Percentiles rank a stretch among this genome's conserved stretches.
These are phyloP conservation scores for Brassica juncea DNA, from an alignment of 345 rosid species.

Conservation along the genomic window DNA sequence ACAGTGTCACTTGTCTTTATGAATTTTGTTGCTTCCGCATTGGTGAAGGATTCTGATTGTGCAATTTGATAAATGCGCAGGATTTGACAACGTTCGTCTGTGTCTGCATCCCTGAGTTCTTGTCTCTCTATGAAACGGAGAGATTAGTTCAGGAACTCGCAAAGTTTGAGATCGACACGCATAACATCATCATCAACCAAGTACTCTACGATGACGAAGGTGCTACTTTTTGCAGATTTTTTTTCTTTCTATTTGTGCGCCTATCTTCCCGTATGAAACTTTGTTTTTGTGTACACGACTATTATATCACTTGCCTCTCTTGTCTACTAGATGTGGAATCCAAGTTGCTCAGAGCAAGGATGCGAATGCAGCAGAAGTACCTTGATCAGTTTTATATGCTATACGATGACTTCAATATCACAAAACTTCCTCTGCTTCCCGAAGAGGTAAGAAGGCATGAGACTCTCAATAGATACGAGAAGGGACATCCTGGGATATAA, in stretches of 20 bases:
- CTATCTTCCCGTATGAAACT: slow-evolving; percentile 15
- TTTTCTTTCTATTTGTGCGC: not conserved
- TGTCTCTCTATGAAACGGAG: slow-evolving; percentile 96
- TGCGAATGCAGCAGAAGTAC: slow-evolving; percentile 46
- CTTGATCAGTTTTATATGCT: slow-evolving; percentile 97
- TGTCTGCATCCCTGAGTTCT: slow-evolving; percentile 98
- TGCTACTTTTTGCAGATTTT: slow-evolving; percentile 16
- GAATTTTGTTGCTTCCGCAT: not conserved
- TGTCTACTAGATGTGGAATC: slow-evolving; percentile 72
- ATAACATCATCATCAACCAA: slow-evolving; percentile 95
- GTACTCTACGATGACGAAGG: slow-evolving; percentile 92
- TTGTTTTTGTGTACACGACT: not conserved
- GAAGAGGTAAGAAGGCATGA: slow-evolving; percentile 66
- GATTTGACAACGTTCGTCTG: slow-evolving; percentile 96
- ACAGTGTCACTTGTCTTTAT: not conserved
- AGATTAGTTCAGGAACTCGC: slow-evolving; percentile 98
- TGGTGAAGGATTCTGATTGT: slow-evolving; percentile 9
- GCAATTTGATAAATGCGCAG: slow-evolving; percentile 45
- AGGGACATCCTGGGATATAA: not conserved
- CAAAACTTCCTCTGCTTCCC: slow-evolving; percentile 92
- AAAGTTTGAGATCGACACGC: slow-evolving; percentile 96
- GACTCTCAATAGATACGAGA: not conserved
- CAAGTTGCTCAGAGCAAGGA: slow-evolving; percentile 51
- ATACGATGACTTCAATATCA: slow-evolving; percentile 95
- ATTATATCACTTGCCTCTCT: slow-evolving; percentile 9